These are phyloP conservation scores for Cercospora sp. DNA, from an alignment of 2,329 filamentous ascomycete species.

Conservation along the genomic window DNA sequence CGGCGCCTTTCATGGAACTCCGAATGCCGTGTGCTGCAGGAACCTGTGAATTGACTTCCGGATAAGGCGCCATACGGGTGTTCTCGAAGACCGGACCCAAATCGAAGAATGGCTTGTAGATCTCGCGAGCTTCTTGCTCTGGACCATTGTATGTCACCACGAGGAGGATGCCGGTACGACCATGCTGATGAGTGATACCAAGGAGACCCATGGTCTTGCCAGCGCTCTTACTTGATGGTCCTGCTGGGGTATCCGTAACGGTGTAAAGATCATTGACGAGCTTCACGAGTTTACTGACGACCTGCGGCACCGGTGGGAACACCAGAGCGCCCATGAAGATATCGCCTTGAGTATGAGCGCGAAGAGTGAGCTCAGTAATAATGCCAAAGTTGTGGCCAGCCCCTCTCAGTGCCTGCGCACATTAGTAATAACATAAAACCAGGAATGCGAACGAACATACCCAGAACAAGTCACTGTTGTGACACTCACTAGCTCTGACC, in stretches of 20 bases:
- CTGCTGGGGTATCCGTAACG: background rate
- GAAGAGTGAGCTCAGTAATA: slow-evolving; percentile 48
- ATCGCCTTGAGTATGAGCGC: slow-evolving; percentile 36
- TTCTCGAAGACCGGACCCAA: background rate
- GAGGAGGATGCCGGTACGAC: background rate
- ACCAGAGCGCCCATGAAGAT: slow-evolving; percentile 42
- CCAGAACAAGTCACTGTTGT: slow-evolving; percentile 55
- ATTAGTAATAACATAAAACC: background rate
- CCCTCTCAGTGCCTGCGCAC: slow-evolving; percentile 39
- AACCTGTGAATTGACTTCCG: background rate
- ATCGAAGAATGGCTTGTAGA: background rate
- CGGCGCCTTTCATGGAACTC: background rate
- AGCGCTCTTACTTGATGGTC: background rate
- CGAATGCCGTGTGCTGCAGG: background rate
- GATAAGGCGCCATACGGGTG: background rate
- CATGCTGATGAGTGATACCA: background rate
- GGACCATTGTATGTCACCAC: background rate
- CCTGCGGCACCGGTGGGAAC: slow-evolving; percentile 34
- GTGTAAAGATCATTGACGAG: background rate
- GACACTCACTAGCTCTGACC: slow-evolving; percentile 42
- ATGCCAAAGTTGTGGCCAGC: slow-evolving; percentile 51
- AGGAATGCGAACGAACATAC: slow-evolving; percentile 21
- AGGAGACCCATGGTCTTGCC: background rate
- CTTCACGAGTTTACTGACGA: background rate
- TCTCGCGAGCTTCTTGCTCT: background rate